Evolutionary conservation across 75 land plant species (phyloP).

Genomic region (Isoetes taiwanensis): DNA sequence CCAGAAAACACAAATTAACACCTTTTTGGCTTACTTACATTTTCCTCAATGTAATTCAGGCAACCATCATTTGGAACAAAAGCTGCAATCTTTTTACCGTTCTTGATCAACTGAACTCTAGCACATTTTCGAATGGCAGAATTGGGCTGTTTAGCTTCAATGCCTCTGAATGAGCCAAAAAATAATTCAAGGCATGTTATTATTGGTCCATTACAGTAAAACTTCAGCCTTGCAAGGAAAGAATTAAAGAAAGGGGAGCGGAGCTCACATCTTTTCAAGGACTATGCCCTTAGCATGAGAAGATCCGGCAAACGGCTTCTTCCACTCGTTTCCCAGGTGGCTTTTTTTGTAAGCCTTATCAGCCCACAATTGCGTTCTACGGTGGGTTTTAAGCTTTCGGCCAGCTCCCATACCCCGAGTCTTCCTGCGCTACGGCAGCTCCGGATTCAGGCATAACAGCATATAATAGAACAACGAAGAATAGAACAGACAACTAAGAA

Average conservation of each 20-base stretch:
- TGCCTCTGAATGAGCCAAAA: no score
- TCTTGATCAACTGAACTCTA: conserved; percentile 1
- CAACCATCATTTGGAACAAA: conserved; percentile 7
- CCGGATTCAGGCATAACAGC: no score
- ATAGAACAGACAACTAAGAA: no score
- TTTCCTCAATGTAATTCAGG: conserved; percentile 38
- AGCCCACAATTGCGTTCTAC: conserved; percentile 4
- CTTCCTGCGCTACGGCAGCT: no score
- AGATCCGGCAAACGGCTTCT: conserved; percentile 1
- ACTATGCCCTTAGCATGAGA: conserved; percentile 6
- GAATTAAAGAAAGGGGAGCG: no score
- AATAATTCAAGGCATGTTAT: no score
- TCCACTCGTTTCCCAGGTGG: conserved; percentile 6
- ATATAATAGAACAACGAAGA: no score
- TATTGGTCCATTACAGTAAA: no score
- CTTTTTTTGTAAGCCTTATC: conserved; percentile 5
- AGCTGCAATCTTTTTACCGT: conserved; percentile 6
- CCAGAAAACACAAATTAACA: neutral
- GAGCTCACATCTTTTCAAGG: conserved; percentile 8
- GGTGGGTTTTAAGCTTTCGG: conserved; percentile 2
- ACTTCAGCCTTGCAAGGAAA: no score
- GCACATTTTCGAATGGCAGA: conserved; percentile 6
- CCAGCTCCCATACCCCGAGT: conserved; percentile 2
- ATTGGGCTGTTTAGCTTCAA: conserved; percentile 6
- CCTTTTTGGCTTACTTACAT: neutral